phyloP scores from a whole-genome alignment of 208 protist species.

The Acanthamoeba lenticulata region DNA sequence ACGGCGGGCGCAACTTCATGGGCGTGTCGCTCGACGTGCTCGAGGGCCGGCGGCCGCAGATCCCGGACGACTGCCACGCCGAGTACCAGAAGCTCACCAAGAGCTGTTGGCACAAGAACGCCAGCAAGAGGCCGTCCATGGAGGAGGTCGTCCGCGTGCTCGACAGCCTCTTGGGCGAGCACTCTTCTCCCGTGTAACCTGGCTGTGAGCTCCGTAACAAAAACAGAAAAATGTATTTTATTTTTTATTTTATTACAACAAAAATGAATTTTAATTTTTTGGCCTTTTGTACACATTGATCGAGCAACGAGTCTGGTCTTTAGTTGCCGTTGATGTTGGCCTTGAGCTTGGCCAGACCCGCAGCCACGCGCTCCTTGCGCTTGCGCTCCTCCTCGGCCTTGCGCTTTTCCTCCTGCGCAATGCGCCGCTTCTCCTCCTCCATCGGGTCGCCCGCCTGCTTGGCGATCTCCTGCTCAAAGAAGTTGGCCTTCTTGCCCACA shows the following conservation, averaged over 20 bases:
- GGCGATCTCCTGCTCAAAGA: conserved; percentile 47
- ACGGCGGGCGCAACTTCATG: conserved; percentile 46
- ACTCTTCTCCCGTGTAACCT: background rate
- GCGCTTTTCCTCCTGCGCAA: background rate
- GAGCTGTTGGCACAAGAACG: conserved; percentile 29
- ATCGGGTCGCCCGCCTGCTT: conserved; percentile 23
- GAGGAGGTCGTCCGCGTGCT: background rate
- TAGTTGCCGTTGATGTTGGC: conserved; percentile 15
- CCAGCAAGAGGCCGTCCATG: background rate
- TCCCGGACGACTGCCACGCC: background rate
- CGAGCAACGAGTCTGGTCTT: too few relatives aligned
- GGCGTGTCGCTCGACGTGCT: conserved; percentile 47
- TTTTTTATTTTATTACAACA: too few relatives aligned
- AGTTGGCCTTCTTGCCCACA: background rate
- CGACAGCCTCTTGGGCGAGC: background rate
- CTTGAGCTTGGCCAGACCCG: conserved; percentile 19
- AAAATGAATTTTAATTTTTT: too few relatives aligned
- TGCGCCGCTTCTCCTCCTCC: background rate
- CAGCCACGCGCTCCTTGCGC: background rate
- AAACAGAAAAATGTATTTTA: too few relatives aligned
- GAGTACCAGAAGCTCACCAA: background rate
- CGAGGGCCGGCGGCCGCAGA: background rate
- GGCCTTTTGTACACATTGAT: too few relatives aligned
- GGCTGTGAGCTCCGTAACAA: too few relatives aligned
- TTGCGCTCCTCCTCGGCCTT: background rate